A percentile compares a stretch with the other conserved stretches of the same genome.
Conservation (phyloP, 345 rosid genomes). For the Aquilaria sinensis region DNA sequence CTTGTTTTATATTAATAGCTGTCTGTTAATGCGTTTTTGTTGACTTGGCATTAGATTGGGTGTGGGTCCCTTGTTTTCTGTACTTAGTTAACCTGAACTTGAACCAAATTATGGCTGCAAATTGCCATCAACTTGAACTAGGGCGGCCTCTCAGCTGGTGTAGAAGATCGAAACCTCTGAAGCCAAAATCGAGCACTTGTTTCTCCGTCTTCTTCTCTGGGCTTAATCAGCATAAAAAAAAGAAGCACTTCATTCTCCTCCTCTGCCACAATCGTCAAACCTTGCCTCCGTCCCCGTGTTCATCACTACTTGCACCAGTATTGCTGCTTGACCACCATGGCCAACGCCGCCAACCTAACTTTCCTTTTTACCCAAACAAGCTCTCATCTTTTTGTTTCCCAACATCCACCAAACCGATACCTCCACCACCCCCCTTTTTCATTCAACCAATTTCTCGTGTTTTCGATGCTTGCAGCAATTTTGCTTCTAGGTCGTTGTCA, state of each 20-base stretch:
- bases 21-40: too few species aligned
- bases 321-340: slow-evolving; percentile 9
- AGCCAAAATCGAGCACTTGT: slow-evolving; percentile 48
- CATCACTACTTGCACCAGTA: slow-evolving; percentile 17
- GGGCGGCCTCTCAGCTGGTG: too few species aligned
- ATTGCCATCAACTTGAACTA: too few species aligned
- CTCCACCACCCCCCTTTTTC: slow-evolving; percentile 9
- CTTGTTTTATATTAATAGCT: too few species aligned
- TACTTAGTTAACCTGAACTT: too few species aligned
- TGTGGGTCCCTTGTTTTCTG: too few species aligned
- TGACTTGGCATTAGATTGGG: too few species aligned
- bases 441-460: slow-evolving; percentile 17
- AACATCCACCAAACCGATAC: slow-evolving; percentile 4
- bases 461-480: slow-evolving; percentile 18
- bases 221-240: slow-evolving; percentile 55
- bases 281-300: slow-evolving; percentile 25
- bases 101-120: too few species aligned
- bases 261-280: slow-evolving; percentile 27
- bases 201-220: slow-evolving; percentile 48
- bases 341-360: slow-evolving; percentile 8
- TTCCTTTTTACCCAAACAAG: background rate
- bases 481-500: slow-evolving; percentile 34
- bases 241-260: slow-evolving; percentile 46
- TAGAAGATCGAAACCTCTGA: too few species aligned
- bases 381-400: background rate